Percentiles rank a stretch among this genome's conserved stretches.
These are phyloP conservation scores for Phytopythium vexans DNA, from an alignment of 352 stramenopile species.

Conservation along the genomic window DNA sequence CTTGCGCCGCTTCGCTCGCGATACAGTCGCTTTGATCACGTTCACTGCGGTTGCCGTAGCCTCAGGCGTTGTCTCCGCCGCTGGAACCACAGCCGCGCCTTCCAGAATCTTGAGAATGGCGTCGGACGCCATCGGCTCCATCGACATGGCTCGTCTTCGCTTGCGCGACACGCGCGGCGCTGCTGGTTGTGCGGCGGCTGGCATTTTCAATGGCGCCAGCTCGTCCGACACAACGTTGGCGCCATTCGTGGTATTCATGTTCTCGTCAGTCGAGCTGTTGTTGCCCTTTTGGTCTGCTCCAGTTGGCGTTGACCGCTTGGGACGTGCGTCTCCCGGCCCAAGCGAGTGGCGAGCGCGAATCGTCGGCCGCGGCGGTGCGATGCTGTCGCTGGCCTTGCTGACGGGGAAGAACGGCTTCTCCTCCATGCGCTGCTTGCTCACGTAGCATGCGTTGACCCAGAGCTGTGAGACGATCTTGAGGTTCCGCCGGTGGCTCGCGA, in stretches of 20 bases:
- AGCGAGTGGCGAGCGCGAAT: slow-evolving; percentile 23
- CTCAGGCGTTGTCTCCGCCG: neutral
- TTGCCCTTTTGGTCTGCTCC: neutral
- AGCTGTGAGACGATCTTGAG: slow-evolving; percentile 80
- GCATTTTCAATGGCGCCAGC: neutral
- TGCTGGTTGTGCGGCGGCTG: neutral
- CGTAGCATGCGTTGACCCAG: slow-evolving; percentile 81
- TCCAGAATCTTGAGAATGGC: slow-evolving; percentile 55
- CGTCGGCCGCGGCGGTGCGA: slow-evolving; percentile 8
- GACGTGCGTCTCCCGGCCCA: slow-evolving; percentile 2
- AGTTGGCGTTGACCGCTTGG: slow-evolving; percentile 2
- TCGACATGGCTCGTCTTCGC: slow-evolving; percentile 41
- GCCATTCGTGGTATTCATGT: slow-evolving; percentile 5
- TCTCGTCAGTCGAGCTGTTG: neutral
- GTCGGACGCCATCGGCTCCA: slow-evolving; percentile 69
- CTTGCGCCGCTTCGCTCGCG: slow-evolving; percentile 18
- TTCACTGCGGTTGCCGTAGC: neutral
- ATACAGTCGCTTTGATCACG: neutral
- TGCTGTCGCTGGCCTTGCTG: slow-evolving; percentile 33
- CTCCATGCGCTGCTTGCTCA: slow-evolving; percentile 64
- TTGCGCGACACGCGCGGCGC: slow-evolving; percentile 19
- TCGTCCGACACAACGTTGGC: slow-evolving; percentile 1
- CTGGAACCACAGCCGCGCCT: slow-evolving; percentile 1
- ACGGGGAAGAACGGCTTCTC: slow-evolving; percentile 77
- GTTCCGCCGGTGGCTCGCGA: slow-evolving; percentile 15